Percentiles rank a stretch among this genome's conserved stretches.
These are phyloP conservation scores for Priceomyces medius DNA, from an alignment of 805 yeast species.

Conservation along the genomic window DNA sequence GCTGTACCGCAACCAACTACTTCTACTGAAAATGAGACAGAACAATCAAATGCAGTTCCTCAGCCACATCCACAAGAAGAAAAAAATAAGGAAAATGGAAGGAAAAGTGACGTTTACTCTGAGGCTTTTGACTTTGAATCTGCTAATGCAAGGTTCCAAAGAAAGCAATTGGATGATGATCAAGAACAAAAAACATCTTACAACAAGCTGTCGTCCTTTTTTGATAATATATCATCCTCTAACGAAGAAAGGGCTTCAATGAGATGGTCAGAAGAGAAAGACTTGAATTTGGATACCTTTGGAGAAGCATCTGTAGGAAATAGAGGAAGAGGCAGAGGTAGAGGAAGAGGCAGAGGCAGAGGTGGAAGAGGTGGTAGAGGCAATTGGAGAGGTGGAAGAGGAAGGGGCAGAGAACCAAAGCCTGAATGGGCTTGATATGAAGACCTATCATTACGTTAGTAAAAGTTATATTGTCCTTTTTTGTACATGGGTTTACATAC, in stretches of 20 bases:
- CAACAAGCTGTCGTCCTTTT: constrained; percentile 81
- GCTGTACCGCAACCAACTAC: constrained; percentile 11
- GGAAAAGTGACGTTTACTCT: constrained; percentile 41
- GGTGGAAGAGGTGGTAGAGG: constrained; percentile 17
- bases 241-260: constrained; percentile 46
- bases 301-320: constrained; percentile 63
- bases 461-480: background rate
- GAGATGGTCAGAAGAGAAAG: constrained; percentile 73
- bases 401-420: constrained; percentile 17
- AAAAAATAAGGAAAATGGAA: constrained; percentile 7
- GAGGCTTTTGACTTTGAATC: constrained; percentile 74
- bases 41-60: constrained; percentile 13
- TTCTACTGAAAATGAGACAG: constrained; percentile 10
- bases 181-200: constrained; percentile 46
- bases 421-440: constrained; percentile 32
- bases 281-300: constrained; percentile 76
- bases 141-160: constrained; percentile 69
- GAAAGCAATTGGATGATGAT: constrained; percentile 35
- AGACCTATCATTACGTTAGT: background rate
- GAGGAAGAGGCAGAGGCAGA: constrained; percentile 35
- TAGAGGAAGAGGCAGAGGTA: constrained; percentile 48
- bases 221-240: constrained; percentile 79
- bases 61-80: constrained; percentile 13
- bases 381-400: constrained; percentile 18
- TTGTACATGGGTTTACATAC: background rate